Evolutionary conservation across 129 eudicot genomes (phyloP), one percentile per base, ranked within the genome.

Genomic region (Arctium minus): DNA sequence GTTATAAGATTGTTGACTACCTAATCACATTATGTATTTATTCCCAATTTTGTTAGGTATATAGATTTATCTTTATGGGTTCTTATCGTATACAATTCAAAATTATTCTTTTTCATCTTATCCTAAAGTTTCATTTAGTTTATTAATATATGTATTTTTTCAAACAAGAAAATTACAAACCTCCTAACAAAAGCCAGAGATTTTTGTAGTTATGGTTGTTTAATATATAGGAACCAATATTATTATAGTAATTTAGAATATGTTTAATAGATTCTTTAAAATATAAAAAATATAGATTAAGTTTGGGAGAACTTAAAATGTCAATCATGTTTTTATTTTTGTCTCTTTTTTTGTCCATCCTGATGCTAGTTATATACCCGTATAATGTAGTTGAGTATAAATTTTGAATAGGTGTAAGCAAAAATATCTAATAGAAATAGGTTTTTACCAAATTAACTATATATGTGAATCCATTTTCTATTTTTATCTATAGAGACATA

Each of bases 1-100:
- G 1, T 32, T 80, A 33, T 48, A 72, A 44, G 40, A 72, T 78
- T 84, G 87, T 84, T 84, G 87, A 84, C 87, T 84, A 79, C 76
- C 76, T 42, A 40, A 64, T 79, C 83, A 79, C 80, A 65, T 84
- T 80, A 79, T 73, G 76, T 64, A 46, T 79, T 33, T 73, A 84
- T 84, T 78, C 83, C 72, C 36, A 73, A 12, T 15, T 79, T 79
- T 84, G 83, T 84, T 84, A 72, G 83, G 87, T 79, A 79, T 65
- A 81, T 76, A 70, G 67, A 70, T 81, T 70, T 83, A 35, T 82
- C 74, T 56, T 56, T 31, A 72, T 56, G 65, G 6, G 8, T 56
- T 56, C 22, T 56, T 56, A 5, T 56, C 65, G 6, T 56, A 5
- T 60, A 60, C 8, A 5, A 60, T 17, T 60, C 1, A 60, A 56